phyloP scores from a whole-genome alignment of 2,329 filamentous ascomycete species.

The Fusarium buxicola region DNA sequence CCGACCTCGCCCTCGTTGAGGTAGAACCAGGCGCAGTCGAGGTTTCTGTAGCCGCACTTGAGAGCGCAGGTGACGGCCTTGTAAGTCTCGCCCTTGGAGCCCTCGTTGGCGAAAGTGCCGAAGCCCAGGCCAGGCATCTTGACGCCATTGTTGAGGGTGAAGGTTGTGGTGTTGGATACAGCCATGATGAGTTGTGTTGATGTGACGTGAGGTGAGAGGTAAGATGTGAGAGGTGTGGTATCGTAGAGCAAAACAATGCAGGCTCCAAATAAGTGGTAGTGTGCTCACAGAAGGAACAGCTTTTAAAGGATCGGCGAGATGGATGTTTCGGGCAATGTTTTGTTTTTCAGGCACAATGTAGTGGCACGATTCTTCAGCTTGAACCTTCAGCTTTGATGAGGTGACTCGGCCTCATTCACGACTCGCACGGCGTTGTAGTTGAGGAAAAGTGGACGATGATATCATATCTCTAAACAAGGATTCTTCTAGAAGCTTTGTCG shows the following conservation, averaged over 20 bases:
- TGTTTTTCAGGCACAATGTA: too few species aligned
- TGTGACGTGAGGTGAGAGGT: conserved; percentile 21
- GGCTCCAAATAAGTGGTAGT: not conserved
- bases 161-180: conserved; percentile 49
- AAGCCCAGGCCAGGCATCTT: conserved; percentile 73
- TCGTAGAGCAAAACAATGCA: conserved; percentile 14
- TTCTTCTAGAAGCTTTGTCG: conserved; percentile 24
- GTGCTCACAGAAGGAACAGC: conserved; percentile 4
- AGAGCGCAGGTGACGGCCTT: conserved; percentile 57
- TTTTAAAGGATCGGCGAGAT: conserved; percentile 21
- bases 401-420: conserved; percentile 28
- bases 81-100: conserved; percentile 47
- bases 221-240: conserved; percentile 7
- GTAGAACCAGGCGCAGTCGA: conserved; percentile 62
- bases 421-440: conserved; percentile 23
- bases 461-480: conserved; percentile 22
- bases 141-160: conserved; percentile 64
- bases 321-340: not conserved
- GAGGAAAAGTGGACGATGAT: conserved; percentile 15
- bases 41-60: conserved; percentile 57
- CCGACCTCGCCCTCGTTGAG: conserved; percentile 59
- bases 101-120: conserved; percentile 76
- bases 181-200: conserved; percentile 25
- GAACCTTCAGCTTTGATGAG: conserved; percentile 17
- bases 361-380: conserved; percentile 9